These are phyloP conservation scores for Fusarium sororula DNA, from an alignment of 2,329 filamentous ascomycete species.

Conservation along the genomic window DNA sequence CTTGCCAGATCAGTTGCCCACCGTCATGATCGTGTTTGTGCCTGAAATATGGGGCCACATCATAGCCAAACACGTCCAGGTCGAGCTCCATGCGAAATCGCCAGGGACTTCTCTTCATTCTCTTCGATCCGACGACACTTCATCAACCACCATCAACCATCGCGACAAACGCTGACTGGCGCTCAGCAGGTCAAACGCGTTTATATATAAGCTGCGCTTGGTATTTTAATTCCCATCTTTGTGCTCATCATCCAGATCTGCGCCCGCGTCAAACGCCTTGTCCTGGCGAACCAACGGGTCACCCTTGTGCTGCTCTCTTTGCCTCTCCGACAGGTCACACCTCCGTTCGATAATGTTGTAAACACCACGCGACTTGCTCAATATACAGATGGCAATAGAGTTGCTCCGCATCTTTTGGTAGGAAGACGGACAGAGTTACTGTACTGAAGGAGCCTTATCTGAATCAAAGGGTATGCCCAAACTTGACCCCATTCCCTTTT, in stretches of 20 bases:
- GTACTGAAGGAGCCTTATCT: slow-evolving; percentile 28
- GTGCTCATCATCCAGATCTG: slow-evolving; percentile 25
- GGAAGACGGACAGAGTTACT: slow-evolving; percentile 39
- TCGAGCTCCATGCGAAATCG: slow-evolving; percentile 33
- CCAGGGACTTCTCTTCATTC: slow-evolving; percentile 46
- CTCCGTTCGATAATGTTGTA: slow-evolving; percentile 46
- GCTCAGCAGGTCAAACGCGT: slow-evolving; percentile 32
- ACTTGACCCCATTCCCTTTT: slow-evolving; percentile 36
- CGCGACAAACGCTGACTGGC: slow-evolving; percentile 39
- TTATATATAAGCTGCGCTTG: slow-evolving; percentile 35
- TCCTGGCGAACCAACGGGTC: slow-evolving; percentile 22
- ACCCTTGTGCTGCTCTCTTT: slow-evolving; percentile 36
- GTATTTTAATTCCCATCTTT: slow-evolving; percentile 24
- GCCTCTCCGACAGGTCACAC: slow-evolving; percentile 38
- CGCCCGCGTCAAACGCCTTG: slow-evolving; percentile 18
- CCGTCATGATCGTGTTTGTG: slow-evolving; percentile 38
- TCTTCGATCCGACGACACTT: slow-evolving; percentile 42
- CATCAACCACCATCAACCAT: slow-evolving; percentile 45
- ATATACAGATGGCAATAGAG: slow-evolving; percentile 42
- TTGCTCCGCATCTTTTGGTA: slow-evolving; percentile 32
- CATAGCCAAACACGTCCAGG: slow-evolving; percentile 29
- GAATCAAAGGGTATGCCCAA: slow-evolving; percentile 49
- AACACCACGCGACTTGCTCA: slow-evolving; percentile 44
- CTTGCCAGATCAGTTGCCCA: background rate
- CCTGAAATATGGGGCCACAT: slow-evolving; percentile 47